Base-by-base conservation (phyloP, 495 filamentous ascomycete genomes). In the Extremus antarcticus region DNA sequence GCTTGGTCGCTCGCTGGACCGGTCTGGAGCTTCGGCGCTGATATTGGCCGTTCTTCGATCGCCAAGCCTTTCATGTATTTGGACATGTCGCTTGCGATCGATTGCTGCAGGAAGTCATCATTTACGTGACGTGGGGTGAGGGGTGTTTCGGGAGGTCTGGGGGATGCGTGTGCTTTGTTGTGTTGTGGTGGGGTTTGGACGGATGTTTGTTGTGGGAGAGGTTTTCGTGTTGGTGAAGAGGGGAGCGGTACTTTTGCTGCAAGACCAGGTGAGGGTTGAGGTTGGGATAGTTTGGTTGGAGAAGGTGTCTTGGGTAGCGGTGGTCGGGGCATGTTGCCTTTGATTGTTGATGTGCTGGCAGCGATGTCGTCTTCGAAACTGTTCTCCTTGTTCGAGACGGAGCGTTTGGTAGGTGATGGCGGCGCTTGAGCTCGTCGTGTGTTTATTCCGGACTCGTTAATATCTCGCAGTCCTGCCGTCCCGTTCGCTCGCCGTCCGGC, bases 391-490 rank as follows among this genome's bases (percentile, higher is more conserved):
- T 57, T 59, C 60, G 63, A 47, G 35, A 65, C 25, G 4, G 54
- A 57, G 19, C 60, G 54, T 41, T 53, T 56, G 25, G 38, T 50
- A 7, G 47, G 49, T 21, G 51, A 58, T 55, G 64, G 43, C 35
- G 55, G 39, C 63, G 66, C 51, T 69, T 70, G 59, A 74, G 69
- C 43, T 72, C 72, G 62, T 65, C 72, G 52, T 62, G 80, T 73
- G 65, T 92, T 91, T 3, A 83, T 78, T 2, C 78, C 81, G 10
- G 85, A 78, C 39, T 86, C 85, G 51, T 85, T 87, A 80, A 92
- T 81, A 0, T 81, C 73, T 52, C 79, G 82, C 20, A 88, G 70
- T 11, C 70, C 81, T 8, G 60, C 59, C 22, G 72, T 74, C 25
- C 55, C 55, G 47, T 55, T 51, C 24, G n/a, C 46, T 16, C 55